Conservation (phyloP, 257 asterid species). For the Mentha longifolia region DNA sequence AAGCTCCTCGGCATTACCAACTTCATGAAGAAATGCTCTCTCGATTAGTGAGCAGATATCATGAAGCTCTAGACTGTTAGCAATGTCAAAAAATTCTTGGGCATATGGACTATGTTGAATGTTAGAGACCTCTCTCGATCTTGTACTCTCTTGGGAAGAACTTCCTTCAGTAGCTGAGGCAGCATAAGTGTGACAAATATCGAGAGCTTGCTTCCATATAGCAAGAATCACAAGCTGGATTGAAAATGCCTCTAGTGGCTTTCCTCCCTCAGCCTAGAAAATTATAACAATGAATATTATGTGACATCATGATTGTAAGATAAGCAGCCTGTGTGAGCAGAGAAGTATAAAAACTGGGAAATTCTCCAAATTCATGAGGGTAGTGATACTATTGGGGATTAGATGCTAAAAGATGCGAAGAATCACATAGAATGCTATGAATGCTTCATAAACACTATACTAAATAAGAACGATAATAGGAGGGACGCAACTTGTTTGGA, state of each 20-base stretch:
- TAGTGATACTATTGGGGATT: too few species aligned
- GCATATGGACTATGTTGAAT: constrained; percentile 40
- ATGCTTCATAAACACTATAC: too few species aligned
- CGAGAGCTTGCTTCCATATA: constrained; percentile 94
- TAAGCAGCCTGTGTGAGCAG: neutral
- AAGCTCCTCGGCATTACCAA: constrained; percentile 81
- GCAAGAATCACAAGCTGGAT: constrained; percentile 89
- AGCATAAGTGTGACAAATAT: constrained; percentile 80
- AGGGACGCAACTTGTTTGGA: too few species aligned
- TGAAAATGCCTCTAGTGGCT: constrained; percentile 84
- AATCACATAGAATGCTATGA: too few species aligned
- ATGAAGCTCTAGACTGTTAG: constrained; percentile 40
- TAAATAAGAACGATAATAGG: too few species aligned
- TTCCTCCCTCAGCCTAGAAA: constrained; percentile 67
- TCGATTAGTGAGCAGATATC: constrained; percentile 61
- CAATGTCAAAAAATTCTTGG: constrained; percentile 45
- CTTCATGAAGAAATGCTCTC: constrained; percentile 79
- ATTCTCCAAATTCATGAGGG: too few species aligned
- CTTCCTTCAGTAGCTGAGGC: constrained; percentile 80
- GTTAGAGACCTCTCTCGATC: constrained; percentile 47
- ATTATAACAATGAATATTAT: constrained; percentile 22
- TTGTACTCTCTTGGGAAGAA: constrained; percentile 50
- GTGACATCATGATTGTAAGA: constrained; percentile 11
- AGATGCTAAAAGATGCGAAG: too few species aligned
- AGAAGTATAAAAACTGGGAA: too few species aligned